Evolutionary conservation across 257 asterid genomes (phyloP).

Genomic region (Craterostigma plantagineum): DNA sequence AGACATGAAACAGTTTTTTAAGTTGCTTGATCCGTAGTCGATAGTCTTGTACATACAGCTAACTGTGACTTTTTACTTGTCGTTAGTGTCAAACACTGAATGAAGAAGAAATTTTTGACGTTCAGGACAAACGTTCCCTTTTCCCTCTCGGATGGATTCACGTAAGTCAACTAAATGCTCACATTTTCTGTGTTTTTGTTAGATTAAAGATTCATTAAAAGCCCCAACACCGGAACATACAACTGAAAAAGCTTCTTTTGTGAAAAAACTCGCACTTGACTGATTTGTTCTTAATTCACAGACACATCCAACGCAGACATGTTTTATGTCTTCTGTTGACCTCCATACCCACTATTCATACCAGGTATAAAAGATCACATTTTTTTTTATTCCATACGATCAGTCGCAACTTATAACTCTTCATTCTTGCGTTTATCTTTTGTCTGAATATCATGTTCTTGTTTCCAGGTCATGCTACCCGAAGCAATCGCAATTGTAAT

Average conservation of each 20-base stretch:
- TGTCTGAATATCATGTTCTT: background rate
- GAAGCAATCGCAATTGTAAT: constrained; percentile 93
- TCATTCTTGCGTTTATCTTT: background rate
- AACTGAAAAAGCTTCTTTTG: no score
- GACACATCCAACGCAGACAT: constrained; percentile 99
- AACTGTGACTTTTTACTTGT: constrained; percentile 4
- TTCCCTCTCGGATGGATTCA: constrained; percentile 98
- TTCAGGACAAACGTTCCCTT: constrained; percentile 67
- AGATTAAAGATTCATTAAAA: no score
- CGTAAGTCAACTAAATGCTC: constrained; percentile 24
- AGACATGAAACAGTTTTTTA: no score
- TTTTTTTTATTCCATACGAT: background rate
- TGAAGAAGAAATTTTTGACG: constrained; percentile 87
- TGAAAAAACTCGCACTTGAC: background rate
- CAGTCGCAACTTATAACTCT: no score
- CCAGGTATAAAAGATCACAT: constrained; percentile 43
- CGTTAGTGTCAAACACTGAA: constrained; percentile 85
- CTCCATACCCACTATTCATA: constrained; percentile 97
- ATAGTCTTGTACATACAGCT: no score
- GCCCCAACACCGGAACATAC: no score
- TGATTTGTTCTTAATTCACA: constrained; percentile 27
- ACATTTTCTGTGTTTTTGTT: no score
- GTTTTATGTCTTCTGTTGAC: constrained; percentile 97
- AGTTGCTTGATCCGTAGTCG: no score
- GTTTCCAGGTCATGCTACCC: constrained; percentile 67